phyloP scores from a whole-genome alignment of 371 early-diverging fungal genomes.

The Umbelopsis sp. region DNA sequence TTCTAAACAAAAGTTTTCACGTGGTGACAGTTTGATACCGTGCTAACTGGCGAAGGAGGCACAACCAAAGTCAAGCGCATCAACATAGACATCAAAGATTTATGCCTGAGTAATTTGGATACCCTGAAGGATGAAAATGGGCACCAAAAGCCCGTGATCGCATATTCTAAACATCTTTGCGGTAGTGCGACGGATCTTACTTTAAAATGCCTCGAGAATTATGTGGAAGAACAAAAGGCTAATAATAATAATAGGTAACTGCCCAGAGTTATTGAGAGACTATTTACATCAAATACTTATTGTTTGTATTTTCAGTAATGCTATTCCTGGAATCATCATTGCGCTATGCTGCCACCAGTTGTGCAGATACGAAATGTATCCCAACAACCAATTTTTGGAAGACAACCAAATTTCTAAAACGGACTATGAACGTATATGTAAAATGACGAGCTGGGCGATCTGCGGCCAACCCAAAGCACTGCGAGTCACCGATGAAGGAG shows the following conservation, averaged over 20 bases:
- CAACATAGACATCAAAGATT: constrained; percentile 84
- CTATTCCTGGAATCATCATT: constrained; percentile 76
- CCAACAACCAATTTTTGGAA: constrained; percentile 65
- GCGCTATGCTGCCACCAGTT: constrained; percentile 93
- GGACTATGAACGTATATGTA: constrained; percentile 64
- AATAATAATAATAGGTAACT: constrained; percentile 25
- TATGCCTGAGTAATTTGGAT: constrained; percentile 58
- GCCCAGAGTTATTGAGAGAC: too few species aligned
- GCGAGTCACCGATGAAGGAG: constrained; percentile 20
- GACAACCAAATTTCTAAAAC: constrained; percentile 47
- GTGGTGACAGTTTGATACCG: constrained; percentile 42
- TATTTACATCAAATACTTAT: background rate
- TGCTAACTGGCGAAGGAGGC: constrained; percentile 36
- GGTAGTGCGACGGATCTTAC: constrained; percentile 93
- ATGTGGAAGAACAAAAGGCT: constrained; percentile 43
- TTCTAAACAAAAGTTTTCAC: background rate
- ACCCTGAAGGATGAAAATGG: constrained; percentile 34
- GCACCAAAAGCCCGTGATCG: constrained; percentile 62
- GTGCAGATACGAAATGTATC: constrained; percentile 80
- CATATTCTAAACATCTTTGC: constrained; percentile 88
- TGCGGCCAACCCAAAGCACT: constrained; percentile 41
- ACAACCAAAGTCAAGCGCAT: constrained; percentile 65
- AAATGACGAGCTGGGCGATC: constrained; percentile 78
- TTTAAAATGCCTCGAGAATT: constrained; percentile 72
- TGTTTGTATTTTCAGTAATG: constrained; percentile 27